Base-by-base conservation (phyloP, 805 yeast genomes). In the Lachancea lanzarotensis region DNA sequence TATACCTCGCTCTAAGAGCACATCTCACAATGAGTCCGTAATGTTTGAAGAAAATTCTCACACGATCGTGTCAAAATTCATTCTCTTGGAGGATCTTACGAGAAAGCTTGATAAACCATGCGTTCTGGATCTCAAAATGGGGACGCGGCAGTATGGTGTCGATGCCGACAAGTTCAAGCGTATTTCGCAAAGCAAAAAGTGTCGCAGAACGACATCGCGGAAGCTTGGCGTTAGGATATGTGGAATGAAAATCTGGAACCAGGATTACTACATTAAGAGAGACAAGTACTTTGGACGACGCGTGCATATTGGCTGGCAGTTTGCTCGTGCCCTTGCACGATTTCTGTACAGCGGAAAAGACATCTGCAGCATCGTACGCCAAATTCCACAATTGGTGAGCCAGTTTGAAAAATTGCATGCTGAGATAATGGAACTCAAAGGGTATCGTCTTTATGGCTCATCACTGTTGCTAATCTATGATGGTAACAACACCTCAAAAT, bases 121-220 rank as follows among this genome's bases (percentile, higher is more conserved):
- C 60, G 98, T 91, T 0, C 68, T 93, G 40, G 99, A 93, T 66
- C 71, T 93, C 55, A 93, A 93, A 61, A 93, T 93, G 98, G 99
- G 99, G 0, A 91, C 99, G 0, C 74, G 99, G 47, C 99, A 93
- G 65, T 93, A 93, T 57, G 98, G 99, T 9, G 83, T 91, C n/a
- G 95, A 89, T 51, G 97, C 98, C 0, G 72, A 74, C 5, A 62
- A 67, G 12, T 67, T 79, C 40, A 93, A 93, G 65, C 83, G 81
- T 57, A 60, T 68, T 39, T 86, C 96, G 0, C 98, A 93, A 67
- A 68, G 86, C 29, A 72, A 72, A 44, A 93, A 93, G 65, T 93
- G 99, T 64, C 68, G 74, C 2, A 66, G 71, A 45, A 91, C 98
- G 0, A 91, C 98, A 0, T 82, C 93, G 1, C 70, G 88, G 36